Base-by-base conservation (phyloP, 73 alveolate genomes). In the Paramecium sonneborni region DNA sequence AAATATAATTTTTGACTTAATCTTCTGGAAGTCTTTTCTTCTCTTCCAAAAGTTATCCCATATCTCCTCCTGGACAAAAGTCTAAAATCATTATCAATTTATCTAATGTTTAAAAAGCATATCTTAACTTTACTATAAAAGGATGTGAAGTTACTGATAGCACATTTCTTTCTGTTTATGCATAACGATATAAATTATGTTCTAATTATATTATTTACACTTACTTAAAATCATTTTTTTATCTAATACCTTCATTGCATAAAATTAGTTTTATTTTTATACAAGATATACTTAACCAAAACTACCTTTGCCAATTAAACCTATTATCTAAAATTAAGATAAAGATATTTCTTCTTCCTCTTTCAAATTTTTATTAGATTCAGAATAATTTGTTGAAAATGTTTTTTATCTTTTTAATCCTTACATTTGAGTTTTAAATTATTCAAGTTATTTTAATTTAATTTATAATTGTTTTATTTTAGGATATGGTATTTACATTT, bases 21-120 rank as follows among this genome's bases (percentile, higher is more conserved):
- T 93, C 98, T 91, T 97, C 99, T 18, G 96, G 93, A 86, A 97
- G 95, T 62, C 99, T 90, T 23, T 96, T 96, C 87, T 94, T 97
- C 10, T 92, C 92, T 86, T 95, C 94, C 18, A 97, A 92, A 67
- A 95, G 97, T 57, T 95, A 93, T 0, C 98, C 96, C 55, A 97
- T 94, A 76, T 97, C 99, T 20, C 99, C 99, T 23, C 99, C 99
- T 14, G 99, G 98, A 86, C 98, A 95, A 85, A 94, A 97, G 38
- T 96, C 98, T 10, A 96, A 67, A 34, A 97, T 95, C 90, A 97
- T 85, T 85, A 95, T 95, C 46, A 97, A 69, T 72, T 96, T 96
- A 57, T 95, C 98, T 56, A 92, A 90, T 26, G 99, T 95, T 93
- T 97, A 96, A 91, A 97, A 97, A 1, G 99, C 99, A 92, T 85